These are phyloP conservation scores for Nemania diffusa DNA, from an alignment of 2,329 filamentous ascomycete genomes.

Conservation along the genomic window DNA sequence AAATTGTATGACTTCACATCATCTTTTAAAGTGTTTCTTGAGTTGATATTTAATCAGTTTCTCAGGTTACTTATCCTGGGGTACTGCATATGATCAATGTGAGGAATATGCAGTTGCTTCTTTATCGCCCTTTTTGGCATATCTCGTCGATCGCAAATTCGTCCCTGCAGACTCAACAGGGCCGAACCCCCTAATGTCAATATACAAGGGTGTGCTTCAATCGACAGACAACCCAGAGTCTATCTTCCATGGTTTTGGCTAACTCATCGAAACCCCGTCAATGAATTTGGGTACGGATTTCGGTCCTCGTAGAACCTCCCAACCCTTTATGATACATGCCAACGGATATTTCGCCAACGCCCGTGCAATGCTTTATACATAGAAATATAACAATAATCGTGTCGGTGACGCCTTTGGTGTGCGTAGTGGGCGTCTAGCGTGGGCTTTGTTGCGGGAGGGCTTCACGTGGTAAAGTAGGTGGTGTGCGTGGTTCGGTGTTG, in stretches of 20 bases:
- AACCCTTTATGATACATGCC: conserved; percentile 23
- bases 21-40: neutral
- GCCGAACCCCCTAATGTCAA: neutral
- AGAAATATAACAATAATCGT: conserved; percentile 30
- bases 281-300: neutral
- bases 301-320: neutral
- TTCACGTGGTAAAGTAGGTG: conserved; percentile 43
- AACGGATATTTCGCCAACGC: conserved; percentile 22
- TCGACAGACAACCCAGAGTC: neutral
- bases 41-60: neutral
- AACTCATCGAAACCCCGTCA: neutral
- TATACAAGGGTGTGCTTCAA: neutral
- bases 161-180: neutral
- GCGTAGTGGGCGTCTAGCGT: neutral
- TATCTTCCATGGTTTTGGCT: neutral
- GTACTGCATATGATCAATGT: neutral
- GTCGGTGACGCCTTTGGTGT: neutral
- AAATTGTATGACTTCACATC: neutral
- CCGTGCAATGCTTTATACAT: conserved; percentile 32
- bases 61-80: neutral
- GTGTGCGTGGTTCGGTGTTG: conserved; percentile 44
- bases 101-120: neutral
- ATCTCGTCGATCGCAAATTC: neutral
- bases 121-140: neutral
- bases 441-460: conserved; percentile 25